Conservation (phyloP, 805 yeast species). For the Starmerella bombi region DNA sequence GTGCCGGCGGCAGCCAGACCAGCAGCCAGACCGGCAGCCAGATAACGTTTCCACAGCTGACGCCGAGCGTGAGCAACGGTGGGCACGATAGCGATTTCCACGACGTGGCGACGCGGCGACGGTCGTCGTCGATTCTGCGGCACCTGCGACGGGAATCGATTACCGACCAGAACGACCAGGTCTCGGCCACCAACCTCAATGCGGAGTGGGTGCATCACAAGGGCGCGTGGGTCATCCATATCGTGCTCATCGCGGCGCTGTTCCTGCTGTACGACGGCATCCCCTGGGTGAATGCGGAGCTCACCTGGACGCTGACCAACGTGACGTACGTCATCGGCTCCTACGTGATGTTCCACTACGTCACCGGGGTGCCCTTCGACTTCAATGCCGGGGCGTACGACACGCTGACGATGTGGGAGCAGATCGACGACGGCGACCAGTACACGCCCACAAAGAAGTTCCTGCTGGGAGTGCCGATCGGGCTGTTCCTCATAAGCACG, state of each 20-base stretch:
- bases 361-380: slow-evolving; percentile 95
- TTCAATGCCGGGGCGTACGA: slow-evolving; percentile 92
- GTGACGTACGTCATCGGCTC: slow-evolving; percentile 81
- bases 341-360: slow-evolving; percentile 90
- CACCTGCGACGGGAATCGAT: slow-evolving; percentile 87
- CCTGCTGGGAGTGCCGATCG: slow-evolving; percentile 82
- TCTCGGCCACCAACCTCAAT: slow-evolving; percentile 74
- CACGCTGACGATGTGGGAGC: slow-evolving; percentile 97
- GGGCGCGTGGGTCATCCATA: slow-evolving; percentile 89
- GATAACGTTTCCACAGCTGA: too few relatives aligned
- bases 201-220: slow-evolving; percentile 94
- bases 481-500: slow-evolving; percentile 69
- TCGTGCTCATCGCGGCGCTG: slow-evolving; percentile 63
- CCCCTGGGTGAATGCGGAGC: slow-evolving; percentile 67
- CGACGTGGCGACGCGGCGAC: slow-evolving; percentile 34
- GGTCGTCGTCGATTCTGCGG: slow-evolving; percentile 80
- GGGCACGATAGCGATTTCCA: background rate
- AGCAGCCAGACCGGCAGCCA: too few relatives aligned
- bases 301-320: slow-evolving; percentile 90
- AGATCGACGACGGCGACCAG: slow-evolving; percentile 87
- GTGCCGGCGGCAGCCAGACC: too few relatives aligned
- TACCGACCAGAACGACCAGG: slow-evolving; percentile 86
- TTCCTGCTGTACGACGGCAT: slow-evolving; percentile 66
- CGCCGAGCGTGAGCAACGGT: too few relatives aligned
- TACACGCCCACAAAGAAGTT: slow-evolving; percentile 95